A percentile compares a stretch with the other conserved stretches of the same genome.
Conservation (phyloP, 2,329 filamentous ascomycete species). For the Xylariaceae sp. region DNA sequence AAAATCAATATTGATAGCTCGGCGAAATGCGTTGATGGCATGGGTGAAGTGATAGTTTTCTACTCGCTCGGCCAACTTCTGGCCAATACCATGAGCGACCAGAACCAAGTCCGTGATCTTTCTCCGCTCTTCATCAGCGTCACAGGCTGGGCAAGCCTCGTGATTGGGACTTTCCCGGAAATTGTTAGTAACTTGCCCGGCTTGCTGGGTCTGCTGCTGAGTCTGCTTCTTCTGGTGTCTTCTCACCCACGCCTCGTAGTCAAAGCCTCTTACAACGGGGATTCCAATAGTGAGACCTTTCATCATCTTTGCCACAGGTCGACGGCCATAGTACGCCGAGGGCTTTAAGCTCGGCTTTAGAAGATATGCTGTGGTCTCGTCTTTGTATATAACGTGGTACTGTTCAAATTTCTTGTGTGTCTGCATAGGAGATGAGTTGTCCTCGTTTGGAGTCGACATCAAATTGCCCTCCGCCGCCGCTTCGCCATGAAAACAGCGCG, state of each 20-base stretch:
- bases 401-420: conserved; percentile 65
- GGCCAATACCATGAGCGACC: conserved; percentile 93
- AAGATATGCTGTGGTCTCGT: conserved; percentile 76
- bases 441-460: conserved; percentile 37
- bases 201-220: conserved; percentile 33
- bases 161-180: conserved; percentile 20
- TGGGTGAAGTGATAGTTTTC: conserved; percentile 98
- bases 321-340: conserved; percentile 80
- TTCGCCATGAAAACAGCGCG: conserved; percentile 62
- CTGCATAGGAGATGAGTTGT: conserved; percentile 45
- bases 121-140: conserved; percentile 63
- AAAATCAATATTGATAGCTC: conserved; percentile 84
- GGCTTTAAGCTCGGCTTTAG: conserved; percentile 84
- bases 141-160: conserved; percentile 59
- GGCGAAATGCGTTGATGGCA: conserved; percentile 86
- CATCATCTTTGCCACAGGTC: conserved; percentile 80
- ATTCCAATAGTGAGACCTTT: conserved; percentile 83
- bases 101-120: conserved; percentile 86
- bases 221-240: conserved; percentile 58
- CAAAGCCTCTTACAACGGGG: conserved; percentile 86
- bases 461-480: conserved; percentile 56
- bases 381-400: conserved; percentile 85
- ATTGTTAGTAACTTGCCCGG: conserved; percentile 35
- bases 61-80: conserved; percentile 91
- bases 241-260: conserved; percentile 74